phyloP scores from a whole-genome alignment of 176 grass and related monocot species.

The Lolium rigidum region DNA sequence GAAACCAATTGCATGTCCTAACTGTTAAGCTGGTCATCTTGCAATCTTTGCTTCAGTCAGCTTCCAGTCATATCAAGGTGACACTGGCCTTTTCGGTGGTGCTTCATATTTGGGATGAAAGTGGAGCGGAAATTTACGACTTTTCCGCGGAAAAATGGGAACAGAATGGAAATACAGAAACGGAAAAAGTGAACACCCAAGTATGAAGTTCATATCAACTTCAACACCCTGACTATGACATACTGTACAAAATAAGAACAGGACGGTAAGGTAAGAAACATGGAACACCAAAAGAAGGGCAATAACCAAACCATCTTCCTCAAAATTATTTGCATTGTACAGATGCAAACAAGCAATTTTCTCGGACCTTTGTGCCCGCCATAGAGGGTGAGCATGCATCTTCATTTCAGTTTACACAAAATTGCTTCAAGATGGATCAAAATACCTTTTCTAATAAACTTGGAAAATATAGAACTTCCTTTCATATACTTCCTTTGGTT shows the following conservation, averaged over 20 bases:
- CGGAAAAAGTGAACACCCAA: too few species aligned
- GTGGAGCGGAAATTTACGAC: too few species aligned
- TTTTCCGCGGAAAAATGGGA: too few species aligned
- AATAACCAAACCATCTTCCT: conserved; percentile 5
- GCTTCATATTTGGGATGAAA: neutral
- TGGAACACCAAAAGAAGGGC: neutral
- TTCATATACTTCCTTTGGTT: conserved; percentile 1
- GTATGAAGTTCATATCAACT: neutral
- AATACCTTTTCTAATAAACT: neutral
- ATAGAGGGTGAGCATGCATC: neutral
- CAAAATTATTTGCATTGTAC: conserved; percentile 21
- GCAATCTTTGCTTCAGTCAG: neutral
- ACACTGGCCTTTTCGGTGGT: neutral
- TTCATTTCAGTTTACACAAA: conserved; percentile 11
- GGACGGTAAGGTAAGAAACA: neutral
- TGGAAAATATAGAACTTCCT: neutral
- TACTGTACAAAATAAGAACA: neutral
- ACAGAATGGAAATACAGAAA: too few species aligned
- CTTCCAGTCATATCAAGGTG: neutral
- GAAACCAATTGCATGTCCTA: neutral
- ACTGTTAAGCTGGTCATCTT: neutral
- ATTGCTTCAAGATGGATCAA: neutral
- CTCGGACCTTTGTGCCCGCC: neutral
- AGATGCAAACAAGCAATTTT: conserved; percentile 28
- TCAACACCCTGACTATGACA: neutral